These are phyloP conservation scores for Bremia lactucae DNA, from an alignment of 352 stramenopile species.

Conservation along the genomic window DNA sequence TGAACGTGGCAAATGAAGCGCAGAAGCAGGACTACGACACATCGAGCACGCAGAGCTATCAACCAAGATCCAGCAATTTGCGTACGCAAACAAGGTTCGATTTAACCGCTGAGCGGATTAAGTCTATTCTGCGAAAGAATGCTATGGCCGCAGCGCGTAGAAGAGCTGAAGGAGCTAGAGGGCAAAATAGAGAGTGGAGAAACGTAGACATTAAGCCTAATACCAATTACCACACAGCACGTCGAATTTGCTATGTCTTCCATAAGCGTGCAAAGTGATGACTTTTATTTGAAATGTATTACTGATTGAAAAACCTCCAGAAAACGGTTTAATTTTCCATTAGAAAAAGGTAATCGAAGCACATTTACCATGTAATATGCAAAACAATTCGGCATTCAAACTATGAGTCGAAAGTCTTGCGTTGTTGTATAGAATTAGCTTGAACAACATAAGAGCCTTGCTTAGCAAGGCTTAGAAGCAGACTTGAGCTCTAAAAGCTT, in stretches of 20 bases:
- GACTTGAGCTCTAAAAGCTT: no score
- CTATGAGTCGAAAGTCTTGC: no score
- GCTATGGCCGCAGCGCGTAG: conserved; percentile 36
- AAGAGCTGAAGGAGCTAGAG: conserved; percentile 51
- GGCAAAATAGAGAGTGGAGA: conserved; percentile 61
- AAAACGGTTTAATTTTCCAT: conserved; percentile 45
- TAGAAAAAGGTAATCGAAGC: no score
- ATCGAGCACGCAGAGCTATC: conserved; percentile 28
- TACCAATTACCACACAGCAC: background rate
- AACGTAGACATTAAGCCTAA: conserved; percentile 13
- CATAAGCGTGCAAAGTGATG: conserved; percentile 21
- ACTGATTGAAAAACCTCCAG: conserved; percentile 27
- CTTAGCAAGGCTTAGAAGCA: no score
- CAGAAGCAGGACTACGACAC: conserved; percentile 42
- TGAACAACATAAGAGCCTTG: no score
- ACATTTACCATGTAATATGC: no score
- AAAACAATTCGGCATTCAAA: no score
- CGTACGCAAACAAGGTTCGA: conserved; percentile 45
- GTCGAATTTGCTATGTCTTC: conserved; percentile 14
- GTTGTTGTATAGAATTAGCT: no score
- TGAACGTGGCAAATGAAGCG: conserved; percentile 35
- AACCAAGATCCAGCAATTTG: conserved; percentile 27
- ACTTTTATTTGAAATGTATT: conserved; percentile 11
- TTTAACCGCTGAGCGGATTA: conserved; percentile 56
- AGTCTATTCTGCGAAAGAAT: conserved; percentile 58